phyloP scores from a whole-genome alignment of 495 filamentous ascomycete genomes.

The Penicillium fimorum region DNA sequence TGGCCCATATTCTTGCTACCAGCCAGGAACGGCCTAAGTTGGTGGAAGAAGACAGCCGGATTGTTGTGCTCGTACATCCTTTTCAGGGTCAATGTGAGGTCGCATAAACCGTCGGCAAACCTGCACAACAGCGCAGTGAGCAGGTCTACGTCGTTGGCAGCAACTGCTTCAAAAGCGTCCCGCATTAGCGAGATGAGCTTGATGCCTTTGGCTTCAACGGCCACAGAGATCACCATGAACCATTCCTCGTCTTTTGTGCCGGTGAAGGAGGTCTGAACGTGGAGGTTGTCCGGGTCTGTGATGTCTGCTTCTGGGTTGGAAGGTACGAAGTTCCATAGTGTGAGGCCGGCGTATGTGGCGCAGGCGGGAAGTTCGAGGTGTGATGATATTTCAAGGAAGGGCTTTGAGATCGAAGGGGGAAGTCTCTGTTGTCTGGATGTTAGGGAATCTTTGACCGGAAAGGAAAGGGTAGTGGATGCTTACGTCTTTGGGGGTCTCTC shows the following conservation, averaged over 20 bases:
- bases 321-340: slow-evolving; percentile 90
- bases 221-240: slow-evolving; percentile 94
- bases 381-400: slow-evolving; percentile 72
- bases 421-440: slow-evolving; percentile 54
- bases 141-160: slow-evolving; percentile 56
- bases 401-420: slow-evolving; percentile 76
- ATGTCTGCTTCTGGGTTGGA: slow-evolving; percentile 68
- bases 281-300: slow-evolving; percentile 79
- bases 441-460: background rate
- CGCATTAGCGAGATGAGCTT: slow-evolving; percentile 83
- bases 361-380: slow-evolving; percentile 86
- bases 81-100: slow-evolving; percentile 67
- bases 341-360: slow-evolving; percentile 87
- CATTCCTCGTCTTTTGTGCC: slow-evolving; percentile 93
- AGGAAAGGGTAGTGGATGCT: slow-evolving; percentile 9
- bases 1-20: slow-evolving; percentile 94
- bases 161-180: slow-evolving; percentile 72
- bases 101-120: slow-evolving; percentile 79
- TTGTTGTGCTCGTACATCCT: slow-evolving; percentile 89
- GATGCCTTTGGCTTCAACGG: slow-evolving; percentile 88
- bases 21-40: slow-evolving; percentile 86
- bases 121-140: slow-evolving; percentile 67
- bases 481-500: slow-evolving; percentile 74
- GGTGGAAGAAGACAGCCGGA: slow-evolving; percentile 85
- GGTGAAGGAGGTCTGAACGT: slow-evolving; percentile 81